Evolutionary conservation across 345 rosid species (phyloP).

Genomic region (Chamaenerion angustifolium): DNA sequence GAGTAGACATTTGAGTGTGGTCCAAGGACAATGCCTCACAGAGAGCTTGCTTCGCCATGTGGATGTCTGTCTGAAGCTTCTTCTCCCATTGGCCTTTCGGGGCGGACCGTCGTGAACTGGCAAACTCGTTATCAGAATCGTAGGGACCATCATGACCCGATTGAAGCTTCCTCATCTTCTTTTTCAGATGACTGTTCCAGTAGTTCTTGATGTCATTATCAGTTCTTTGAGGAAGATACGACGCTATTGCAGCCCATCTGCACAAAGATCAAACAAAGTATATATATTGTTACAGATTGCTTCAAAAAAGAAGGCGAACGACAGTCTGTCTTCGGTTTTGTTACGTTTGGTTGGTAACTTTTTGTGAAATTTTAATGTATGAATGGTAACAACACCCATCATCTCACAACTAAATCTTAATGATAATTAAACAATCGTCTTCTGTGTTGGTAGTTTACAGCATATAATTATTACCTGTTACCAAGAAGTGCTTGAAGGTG

Average conservation of each 20-base stretch:
- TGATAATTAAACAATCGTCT: not conserved
- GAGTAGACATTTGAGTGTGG: not conserved
- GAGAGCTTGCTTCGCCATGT: slow-evolving; percentile 29
- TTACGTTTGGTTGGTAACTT: too few relatives aligned
- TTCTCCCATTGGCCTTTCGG: slow-evolving; percentile 41
- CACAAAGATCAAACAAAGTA: slow-evolving; percentile 5
- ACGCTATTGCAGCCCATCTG: slow-evolving; percentile 52
- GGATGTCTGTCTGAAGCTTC: slow-evolving; percentile 33
- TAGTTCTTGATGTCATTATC: slow-evolving; percentile 42
- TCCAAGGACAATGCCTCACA: slow-evolving; percentile 28
- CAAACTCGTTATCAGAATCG: slow-evolving; percentile 2
- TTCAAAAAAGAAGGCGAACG: too few relatives aligned
- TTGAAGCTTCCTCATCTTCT: slow-evolving; percentile 25
- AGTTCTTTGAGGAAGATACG: slow-evolving; percentile 42
- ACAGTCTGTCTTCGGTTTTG: too few relatives aligned
- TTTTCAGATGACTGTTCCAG: slow-evolving; percentile 41
- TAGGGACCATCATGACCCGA: slow-evolving; percentile 3
- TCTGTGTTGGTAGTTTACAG: too few relatives aligned
- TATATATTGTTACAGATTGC: too few relatives aligned
- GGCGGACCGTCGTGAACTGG: slow-evolving; percentile 3
- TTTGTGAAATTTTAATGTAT: too few relatives aligned
- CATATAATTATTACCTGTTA: too few relatives aligned
- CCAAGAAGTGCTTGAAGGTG: slow-evolving; percentile 46
- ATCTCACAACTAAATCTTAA: too few relatives aligned
- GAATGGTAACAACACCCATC: too few relatives aligned